Conservation (phyloP, 176 grass and related monocot species). For the Triticum dicoccoides region DNA sequence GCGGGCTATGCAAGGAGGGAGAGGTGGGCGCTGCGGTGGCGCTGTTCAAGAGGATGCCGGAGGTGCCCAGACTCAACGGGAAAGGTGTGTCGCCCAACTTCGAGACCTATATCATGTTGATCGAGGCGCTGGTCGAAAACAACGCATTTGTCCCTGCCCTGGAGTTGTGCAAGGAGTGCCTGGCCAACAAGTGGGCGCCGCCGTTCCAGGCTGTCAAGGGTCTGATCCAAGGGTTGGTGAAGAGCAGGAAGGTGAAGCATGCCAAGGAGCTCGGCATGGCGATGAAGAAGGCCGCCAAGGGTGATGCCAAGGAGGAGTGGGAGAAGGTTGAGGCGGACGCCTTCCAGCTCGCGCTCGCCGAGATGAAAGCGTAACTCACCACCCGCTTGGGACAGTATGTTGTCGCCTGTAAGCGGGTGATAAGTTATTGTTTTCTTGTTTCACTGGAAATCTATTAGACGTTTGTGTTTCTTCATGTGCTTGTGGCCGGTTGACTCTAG, state of each 20-base stretch:
- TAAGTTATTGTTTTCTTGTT: not conserved
- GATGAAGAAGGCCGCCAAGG: conserved; percentile 57
- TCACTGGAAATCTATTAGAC: not conserved
- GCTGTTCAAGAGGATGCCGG: conserved; percentile 61
- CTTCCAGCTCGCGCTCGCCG: conserved; percentile 27
- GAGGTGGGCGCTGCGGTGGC: conserved; percentile 47
- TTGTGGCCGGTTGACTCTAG: not conserved
- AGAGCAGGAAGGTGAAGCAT: conserved; percentile 51
- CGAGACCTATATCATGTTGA: conserved; percentile 51
- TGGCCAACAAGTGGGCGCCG: conserved; percentile 57
- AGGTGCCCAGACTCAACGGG: conserved; percentile 34
- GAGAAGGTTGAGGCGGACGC: conserved; percentile 61
- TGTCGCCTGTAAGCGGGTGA: not conserved
- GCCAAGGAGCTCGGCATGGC: conserved; percentile 47
- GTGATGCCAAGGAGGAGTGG: conserved; percentile 60
- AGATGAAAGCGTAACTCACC: conserved; percentile 4
- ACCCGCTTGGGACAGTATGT: not conserved
- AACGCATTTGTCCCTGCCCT: conserved; percentile 34
- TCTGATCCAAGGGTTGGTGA: conserved; percentile 54
- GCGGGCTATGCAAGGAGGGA: conserved; percentile 51
- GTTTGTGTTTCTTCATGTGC: not conserved
- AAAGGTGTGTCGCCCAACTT: conserved; percentile 52
- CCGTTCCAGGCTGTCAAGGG: conserved; percentile 55
- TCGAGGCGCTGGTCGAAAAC: conserved; percentile 58
- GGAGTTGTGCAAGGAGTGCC: conserved; percentile 67